Percentiles rank a stretch among this genome's conserved stretches.
These are phyloP conservation scores for Penicillium hordei DNA, from an alignment of 2,329 filamentous ascomycete genomes.

Conservation along the genomic window DNA sequence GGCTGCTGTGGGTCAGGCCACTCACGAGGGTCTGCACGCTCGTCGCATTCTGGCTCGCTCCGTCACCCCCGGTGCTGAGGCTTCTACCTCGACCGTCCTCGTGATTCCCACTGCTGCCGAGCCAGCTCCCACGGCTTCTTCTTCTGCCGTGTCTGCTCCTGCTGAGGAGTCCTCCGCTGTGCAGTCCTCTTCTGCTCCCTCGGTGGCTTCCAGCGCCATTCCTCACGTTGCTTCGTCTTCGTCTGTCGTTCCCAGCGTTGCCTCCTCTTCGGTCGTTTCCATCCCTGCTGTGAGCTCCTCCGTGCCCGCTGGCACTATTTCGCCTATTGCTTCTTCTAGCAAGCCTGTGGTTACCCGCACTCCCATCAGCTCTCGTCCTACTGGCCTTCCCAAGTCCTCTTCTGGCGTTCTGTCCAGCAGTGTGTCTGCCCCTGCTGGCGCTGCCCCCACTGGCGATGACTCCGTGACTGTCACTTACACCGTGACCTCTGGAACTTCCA, in stretches of 20 bases:
- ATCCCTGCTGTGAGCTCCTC: background rate
- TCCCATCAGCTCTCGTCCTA: constrained; percentile 6
- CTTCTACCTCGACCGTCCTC: constrained; percentile 23
- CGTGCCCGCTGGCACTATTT: background rate
- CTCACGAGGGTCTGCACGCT: constrained; percentile 27
- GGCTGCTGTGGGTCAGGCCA: constrained; percentile 38
- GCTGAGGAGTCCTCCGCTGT: constrained; percentile 10
- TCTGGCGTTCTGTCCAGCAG: constrained; percentile 5
- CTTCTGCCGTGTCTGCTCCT: constrained; percentile 1
- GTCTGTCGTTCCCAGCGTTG: constrained; percentile 2
- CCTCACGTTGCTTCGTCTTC: constrained; percentile 13
- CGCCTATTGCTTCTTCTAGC: constrained; percentile 4
- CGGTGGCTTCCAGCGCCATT: constrained; percentile 9
- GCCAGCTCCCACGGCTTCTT: background rate
- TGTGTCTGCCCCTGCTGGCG: constrained; percentile 22
- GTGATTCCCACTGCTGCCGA: constrained; percentile 20
- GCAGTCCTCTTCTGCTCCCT: constrained; percentile 5
- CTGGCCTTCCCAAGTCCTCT: constrained; percentile 8
- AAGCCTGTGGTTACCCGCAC: constrained; percentile 8
- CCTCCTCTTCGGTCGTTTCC: constrained; percentile 1
- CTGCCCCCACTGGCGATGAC: constrained; percentile 21
- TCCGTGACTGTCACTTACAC: constrained; percentile 39
- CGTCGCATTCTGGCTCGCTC: constrained; percentile 24
- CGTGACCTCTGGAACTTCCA: constrained; percentile 36
- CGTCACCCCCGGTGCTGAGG: constrained; percentile 10